phyloP scores from a whole-genome alignment of 805 yeast species.

The Barnettozyma californica region DNA sequence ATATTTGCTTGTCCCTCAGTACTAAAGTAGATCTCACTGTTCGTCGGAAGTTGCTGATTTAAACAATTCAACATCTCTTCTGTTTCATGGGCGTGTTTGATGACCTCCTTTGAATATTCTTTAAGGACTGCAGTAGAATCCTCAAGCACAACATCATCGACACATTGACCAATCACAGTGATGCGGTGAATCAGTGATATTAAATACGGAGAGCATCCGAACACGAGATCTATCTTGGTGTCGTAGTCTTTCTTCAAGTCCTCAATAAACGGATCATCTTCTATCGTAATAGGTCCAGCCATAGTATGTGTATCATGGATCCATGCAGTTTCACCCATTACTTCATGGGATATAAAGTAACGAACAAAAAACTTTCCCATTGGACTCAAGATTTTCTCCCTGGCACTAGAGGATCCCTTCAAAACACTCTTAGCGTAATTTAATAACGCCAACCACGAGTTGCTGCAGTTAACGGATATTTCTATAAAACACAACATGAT shows the following conservation, averaged over 20 bases:
- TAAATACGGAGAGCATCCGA: slow-evolving; percentile 37
- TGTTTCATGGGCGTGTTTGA: slow-evolving; percentile 25
- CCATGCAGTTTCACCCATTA: slow-evolving; percentile 41
- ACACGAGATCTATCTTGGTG: slow-evolving; percentile 32
- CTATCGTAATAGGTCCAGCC: slow-evolving; percentile 15
- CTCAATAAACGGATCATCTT: slow-evolving; percentile 29
- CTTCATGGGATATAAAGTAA: slow-evolving; percentile 37
- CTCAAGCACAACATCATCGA: slow-evolving; percentile 31
- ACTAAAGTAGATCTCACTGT: slow-evolving; percentile 19
- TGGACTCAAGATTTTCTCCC: slow-evolving; percentile 26
- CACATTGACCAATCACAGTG: slow-evolving; percentile 32
- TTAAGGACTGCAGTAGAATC: slow-evolving; percentile 8
- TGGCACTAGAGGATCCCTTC: slow-evolving; percentile 22
- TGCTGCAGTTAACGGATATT: slow-evolving; percentile 36
- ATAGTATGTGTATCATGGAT: slow-evolving; percentile 16
- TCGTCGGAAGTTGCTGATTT: slow-evolving; percentile 22
- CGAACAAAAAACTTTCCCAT: slow-evolving; percentile 32
- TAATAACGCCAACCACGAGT: slow-evolving; percentile 34
- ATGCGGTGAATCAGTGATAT: slow-evolving; percentile 32
- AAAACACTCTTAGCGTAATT: slow-evolving; percentile 35
- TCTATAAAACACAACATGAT: slow-evolving; percentile 37
- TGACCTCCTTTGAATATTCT: slow-evolving; percentile 16
- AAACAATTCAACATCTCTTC: slow-evolving; percentile 24
- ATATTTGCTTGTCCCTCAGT: slow-evolving; percentile 18
- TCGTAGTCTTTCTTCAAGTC: slow-evolving; percentile 30